Evolutionary conservation across 192 early-diverging fungal species (phyloP).

Genomic region (Rhizophagus sp.): DNA sequence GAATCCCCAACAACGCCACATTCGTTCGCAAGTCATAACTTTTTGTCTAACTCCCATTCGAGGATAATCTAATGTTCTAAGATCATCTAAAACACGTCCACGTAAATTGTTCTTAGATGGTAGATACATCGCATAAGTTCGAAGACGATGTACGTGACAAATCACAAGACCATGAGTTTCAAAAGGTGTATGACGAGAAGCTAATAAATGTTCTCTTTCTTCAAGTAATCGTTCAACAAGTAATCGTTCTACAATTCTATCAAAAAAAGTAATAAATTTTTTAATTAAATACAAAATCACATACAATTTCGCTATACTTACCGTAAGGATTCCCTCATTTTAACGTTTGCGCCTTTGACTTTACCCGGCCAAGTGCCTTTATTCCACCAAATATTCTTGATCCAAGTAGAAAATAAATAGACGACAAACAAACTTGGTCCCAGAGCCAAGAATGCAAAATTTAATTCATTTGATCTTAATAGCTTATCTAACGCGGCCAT

Average conservation of each 20-base stretch:
- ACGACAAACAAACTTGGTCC: slow-evolving; percentile 68
- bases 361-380: slow-evolving; percentile 44
- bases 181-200: neutral
- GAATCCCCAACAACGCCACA: slow-evolving; percentile 69
- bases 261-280: neutral
- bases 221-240: slow-evolving; percentile 34
- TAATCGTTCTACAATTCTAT: slow-evolving; percentile 28
- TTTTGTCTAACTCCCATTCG: slow-evolving; percentile 52
- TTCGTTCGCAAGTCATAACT: slow-evolving; percentile 57
- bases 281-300: slow-evolving; percentile 34
- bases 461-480: slow-evolving; percentile 91
- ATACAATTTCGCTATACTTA: slow-evolving; percentile 59
- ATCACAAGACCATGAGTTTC: slow-evolving; percentile 60
- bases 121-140: slow-evolving; percentile 45
- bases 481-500: slow-evolving; percentile 93
- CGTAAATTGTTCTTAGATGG: slow-evolving; percentile 52
- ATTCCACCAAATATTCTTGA: slow-evolving; percentile 42
- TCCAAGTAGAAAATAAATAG: slow-evolving; percentile 44
- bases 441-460: slow-evolving; percentile 87
- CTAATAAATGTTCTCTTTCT: slow-evolving; percentile 34
- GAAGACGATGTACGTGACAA: slow-evolving; percentile 65
- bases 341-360: slow-evolving; percentile 37
- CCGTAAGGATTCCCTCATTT: slow-evolving; percentile 47
- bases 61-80: slow-evolving; percentile 74
- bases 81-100: slow-evolving; percentile 72